Base-by-base conservation (phyloP, 2,329 filamentous ascomycete genomes). In the Drechslera avenae region DNA sequence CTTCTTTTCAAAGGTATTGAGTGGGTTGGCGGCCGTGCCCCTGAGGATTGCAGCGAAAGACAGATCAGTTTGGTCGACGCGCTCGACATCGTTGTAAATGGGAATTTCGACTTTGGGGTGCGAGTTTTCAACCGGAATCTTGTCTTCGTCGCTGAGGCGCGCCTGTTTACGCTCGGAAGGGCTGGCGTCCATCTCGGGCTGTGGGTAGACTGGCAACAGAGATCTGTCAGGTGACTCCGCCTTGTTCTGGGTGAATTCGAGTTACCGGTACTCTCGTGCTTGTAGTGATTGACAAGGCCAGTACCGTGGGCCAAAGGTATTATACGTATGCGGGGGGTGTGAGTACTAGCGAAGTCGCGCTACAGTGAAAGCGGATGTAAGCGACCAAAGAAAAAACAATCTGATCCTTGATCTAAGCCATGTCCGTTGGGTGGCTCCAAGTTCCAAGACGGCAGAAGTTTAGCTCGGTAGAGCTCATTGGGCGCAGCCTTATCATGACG, bases 1-100 rank as follows among this genome's bases (percentile, higher is more conserved):
- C 32, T 68, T 68, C 46, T 68, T 67, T 39, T 68, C 64, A 12
- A 67, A 66, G 2, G 60, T 63, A 26, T 53, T 67, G 26, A 67
- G 55, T 3, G 64, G 65, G 33, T 60, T 59, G 4, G 64, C 60
- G 3, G 64, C 64, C 3, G 62, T 67, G 18, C 65, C 65, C 42
- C 52, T 64, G 17, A 68, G 57, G 13, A 68, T 67, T 3, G 65
- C 61, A 17, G 48, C 52, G 14, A 68, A 59, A 4, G 63, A 64
- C 12, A 68, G 48, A 17, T 67, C 56, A 7, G 63, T 57, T 13
- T 56, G 53, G 5, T 62, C 61, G 17, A 56, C 62, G 28, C 54
- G 48, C 40, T 67, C 65, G 3, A 68, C 23, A n/a, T 66, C 57
- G 30, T 67, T 68, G 55, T 66, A 64, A 36, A 64, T 58, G 10